Conservation (phyloP, 331 rosid species). For the Pyrus hybrid region DNA sequence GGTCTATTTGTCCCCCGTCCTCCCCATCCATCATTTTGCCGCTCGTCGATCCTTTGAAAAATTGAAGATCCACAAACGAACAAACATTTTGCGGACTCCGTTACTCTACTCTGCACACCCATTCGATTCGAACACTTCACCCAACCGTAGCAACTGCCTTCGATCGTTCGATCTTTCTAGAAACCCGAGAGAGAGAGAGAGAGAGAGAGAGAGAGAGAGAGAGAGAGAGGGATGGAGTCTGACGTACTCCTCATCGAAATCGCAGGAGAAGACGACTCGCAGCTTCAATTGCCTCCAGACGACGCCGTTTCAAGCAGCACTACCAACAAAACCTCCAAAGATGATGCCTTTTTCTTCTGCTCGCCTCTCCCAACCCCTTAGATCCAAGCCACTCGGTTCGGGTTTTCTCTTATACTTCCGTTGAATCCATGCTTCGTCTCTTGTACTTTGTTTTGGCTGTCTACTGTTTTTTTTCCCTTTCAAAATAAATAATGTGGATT, state of each 20-base stretch:
- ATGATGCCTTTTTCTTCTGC: constrained; percentile 39
- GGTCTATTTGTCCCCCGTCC: neutral
- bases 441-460: neutral
- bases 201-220: neutral
- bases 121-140: neutral
- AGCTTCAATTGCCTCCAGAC: constrained; percentile 25
- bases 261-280: constrained; percentile 66
- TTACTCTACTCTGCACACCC: neutral
- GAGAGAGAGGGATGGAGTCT: constrained; percentile 36
- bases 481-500: neutral
- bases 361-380: constrained; percentile 58
- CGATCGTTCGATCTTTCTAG: constrained; percentile 1
- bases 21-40: neutral
- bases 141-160: neutral
- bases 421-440: neutral
- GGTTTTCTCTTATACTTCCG: neutral
- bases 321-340: neutral
- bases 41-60: constrained; percentile 12
- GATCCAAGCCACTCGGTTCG: constrained; percentile 52
- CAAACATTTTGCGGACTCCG: neutral
- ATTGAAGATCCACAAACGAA: neutral
- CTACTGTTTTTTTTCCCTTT: neutral
- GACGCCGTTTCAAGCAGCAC: constrained; percentile 4
- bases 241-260: constrained; percentile 64
- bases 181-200: neutral